Evolutionary conservation across 192 early-diverging fungal genomes (phyloP), one percentile per base, ranked within the genome.

Genomic region (Helicostylum pulchrum): DNA sequence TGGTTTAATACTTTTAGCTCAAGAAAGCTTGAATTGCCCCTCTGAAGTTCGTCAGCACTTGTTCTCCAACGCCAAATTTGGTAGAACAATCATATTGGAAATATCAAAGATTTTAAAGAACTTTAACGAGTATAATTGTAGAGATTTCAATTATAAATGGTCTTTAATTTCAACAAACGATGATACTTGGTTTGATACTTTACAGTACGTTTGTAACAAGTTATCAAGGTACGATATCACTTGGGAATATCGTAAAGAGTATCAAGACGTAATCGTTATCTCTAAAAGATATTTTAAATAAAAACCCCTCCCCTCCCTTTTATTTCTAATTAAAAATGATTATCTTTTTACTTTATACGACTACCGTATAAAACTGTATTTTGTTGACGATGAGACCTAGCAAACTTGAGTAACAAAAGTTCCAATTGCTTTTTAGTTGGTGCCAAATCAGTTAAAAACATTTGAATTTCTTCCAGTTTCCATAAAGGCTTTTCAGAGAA

Each of bases 381-480:
- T 32, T 53, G 68, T 47, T 66, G 62, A 39, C 77, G 78, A 6
- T 75, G 77, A 50, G 64, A 72, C 21, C 80, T n/a, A 4, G 81
- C 76, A 53, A 74, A 77, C 55, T 83, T 83, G 2, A 83, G 48
- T 1, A 83, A 46, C 7, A 83, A 43, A 10, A 70, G 26, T 39
- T 83, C 77, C 6, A 75, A 59, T 55, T 80, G 71, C 53, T 83
- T 83, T 15, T 67, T 55, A 39, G 76, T 78, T 32, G 71, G 53
- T 17, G 77, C 81, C n/a, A 83, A 39, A 42, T 83, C 78, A 2
- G 70, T 48, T 45, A 83, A 49, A 49, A 74, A 83, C 1, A 78
- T 78, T 2, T 65, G 50, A 19, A 83, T 78, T 19, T 83, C 81
- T 11, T 72, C 76, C 3, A 55, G 67, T 21, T 67, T 63, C 81